phyloP scores from a whole-genome alignment of 345 rosid species.

The Kandelia obovata region DNA sequence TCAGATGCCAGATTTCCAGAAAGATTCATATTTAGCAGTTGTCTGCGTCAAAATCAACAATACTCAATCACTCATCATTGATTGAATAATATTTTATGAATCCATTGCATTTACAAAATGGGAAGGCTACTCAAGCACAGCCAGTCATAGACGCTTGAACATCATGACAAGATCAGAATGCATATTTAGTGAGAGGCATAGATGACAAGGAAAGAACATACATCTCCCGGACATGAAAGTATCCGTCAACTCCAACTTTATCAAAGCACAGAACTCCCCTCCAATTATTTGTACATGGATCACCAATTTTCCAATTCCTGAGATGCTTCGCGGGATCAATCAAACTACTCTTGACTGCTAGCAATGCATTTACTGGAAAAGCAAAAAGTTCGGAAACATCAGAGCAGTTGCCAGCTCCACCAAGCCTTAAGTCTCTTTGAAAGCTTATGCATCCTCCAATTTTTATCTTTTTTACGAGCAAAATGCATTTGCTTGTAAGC shows the following conservation, averaged over 20 bases:
- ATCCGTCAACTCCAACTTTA: not conserved
- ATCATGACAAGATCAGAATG: not conserved
- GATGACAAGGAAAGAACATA: not conserved
- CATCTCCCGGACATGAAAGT: slow-evolving; percentile 16
- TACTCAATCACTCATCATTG: not conserved
- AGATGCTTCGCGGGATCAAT: not conserved
- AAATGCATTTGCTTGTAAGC: not conserved
- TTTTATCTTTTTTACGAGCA: not conserved
- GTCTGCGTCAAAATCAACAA: slow-evolving; percentile 20
- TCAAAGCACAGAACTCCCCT: slow-evolving; percentile 7
- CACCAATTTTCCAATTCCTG: not conserved
- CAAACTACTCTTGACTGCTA: slow-evolving; percentile 2
- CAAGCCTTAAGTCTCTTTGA: not conserved
- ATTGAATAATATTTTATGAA: not conserved
- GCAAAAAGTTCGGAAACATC: not conserved
- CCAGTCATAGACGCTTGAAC: not conserved
- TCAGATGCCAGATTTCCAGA: slow-evolving; percentile 36
- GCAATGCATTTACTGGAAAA: slow-evolving; percentile 11
- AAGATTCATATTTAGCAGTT: slow-evolving; percentile 36
- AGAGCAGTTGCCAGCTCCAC: not conserved
- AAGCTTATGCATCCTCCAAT: not conserved
- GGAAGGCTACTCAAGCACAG: not conserved
- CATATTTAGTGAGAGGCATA: not conserved
- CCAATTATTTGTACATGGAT: slow-evolving; percentile 17
- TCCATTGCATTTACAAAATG: not conserved